phyloP scores from a whole-genome alignment of 1,139 yeast species.

The Entelexis paramagnoliae region DNA sequence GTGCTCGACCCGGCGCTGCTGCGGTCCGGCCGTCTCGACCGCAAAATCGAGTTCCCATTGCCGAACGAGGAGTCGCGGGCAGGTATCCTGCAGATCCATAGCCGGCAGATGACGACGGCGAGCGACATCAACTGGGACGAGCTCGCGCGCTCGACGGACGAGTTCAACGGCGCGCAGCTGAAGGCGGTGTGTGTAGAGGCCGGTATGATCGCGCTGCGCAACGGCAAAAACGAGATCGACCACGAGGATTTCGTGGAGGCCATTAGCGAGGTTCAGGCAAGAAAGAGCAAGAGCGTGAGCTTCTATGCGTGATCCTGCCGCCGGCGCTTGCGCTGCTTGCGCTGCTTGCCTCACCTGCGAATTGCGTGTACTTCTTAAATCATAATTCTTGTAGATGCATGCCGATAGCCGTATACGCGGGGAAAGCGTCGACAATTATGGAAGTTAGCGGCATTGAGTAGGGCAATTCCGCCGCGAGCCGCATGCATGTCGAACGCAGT shows the following conservation, averaged over 20 bases:
- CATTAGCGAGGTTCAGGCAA: constrained; percentile 94
- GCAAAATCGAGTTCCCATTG: constrained; percentile 94
- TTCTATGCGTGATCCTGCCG: constrained; percentile 81
- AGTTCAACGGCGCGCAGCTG: constrained; percentile 95
- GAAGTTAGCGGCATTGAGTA: too few species aligned
- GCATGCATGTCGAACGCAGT: too few species aligned
- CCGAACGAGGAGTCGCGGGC: constrained; percentile 98
- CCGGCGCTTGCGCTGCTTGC: too few species aligned
- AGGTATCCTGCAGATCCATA: constrained; percentile 89
- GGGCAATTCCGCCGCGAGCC: too few species aligned
- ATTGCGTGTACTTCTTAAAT: too few species aligned
- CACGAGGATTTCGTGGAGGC: constrained; percentile 99
- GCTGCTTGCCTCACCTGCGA: too few species aligned
- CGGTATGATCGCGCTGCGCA: constrained; percentile 97
- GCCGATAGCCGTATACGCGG: too few species aligned
- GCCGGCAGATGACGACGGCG: constrained; percentile 92
- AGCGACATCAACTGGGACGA: constrained; percentile 95
- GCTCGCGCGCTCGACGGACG: constrained; percentile 94
- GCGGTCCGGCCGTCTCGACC: constrained; percentile 93
- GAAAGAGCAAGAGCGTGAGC: constrained; percentile 88
- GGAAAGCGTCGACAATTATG: too few species aligned
- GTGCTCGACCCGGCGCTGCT: constrained; percentile 93
- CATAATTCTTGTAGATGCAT: neutral
- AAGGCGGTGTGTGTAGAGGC: constrained; percentile 99
- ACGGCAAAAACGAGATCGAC: constrained; percentile 80